phyloP scores from a whole-genome alignment of 2,329 filamentous ascomycete species.

The Penicillium rolfsii region DNA sequence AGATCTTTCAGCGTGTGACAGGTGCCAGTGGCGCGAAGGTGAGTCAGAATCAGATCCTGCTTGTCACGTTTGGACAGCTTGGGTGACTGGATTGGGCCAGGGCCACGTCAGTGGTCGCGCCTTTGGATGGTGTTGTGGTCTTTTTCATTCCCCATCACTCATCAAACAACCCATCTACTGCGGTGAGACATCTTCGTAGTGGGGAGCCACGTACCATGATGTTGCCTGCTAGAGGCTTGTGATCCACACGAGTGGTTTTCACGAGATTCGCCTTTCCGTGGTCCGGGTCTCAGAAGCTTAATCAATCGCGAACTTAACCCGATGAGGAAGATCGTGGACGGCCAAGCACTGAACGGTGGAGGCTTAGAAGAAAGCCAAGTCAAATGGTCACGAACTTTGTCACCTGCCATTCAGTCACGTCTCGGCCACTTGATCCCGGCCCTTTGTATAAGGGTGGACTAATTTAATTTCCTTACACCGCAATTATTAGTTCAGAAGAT shows the following conservation, averaged over 20 bases:
- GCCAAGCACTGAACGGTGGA: constrained; percentile 17
- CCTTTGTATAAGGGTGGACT: background rate
- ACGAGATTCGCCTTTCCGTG: background rate
- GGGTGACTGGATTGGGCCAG: constrained; percentile 43
- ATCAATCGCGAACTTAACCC: background rate
- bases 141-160: background rate
- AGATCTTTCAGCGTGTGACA: constrained; percentile 70
- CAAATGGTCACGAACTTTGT: background rate
- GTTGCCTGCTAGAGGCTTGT: background rate
- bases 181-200: background rate
- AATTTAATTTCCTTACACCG: background rate
- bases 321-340: constrained; percentile 6
- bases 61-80: constrained; percentile 63
- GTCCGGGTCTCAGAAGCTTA: background rate
- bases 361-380: constrained; percentile 9
- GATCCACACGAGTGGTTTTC: background rate
- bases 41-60: constrained; percentile 60
- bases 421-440: background rate
- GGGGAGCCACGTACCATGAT: constrained; percentile 9
- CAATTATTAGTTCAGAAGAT: background rate
- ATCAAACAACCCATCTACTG: background rate
- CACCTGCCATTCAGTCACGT: background rate
- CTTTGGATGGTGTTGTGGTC: background rate
- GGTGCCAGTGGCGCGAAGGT: constrained; percentile 62
- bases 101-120: constrained; percentile 25